These are phyloP conservation scores for Senna siamea DNA, from an alignment of 306 rosid genomes.

Conservation along the genomic window DNA sequence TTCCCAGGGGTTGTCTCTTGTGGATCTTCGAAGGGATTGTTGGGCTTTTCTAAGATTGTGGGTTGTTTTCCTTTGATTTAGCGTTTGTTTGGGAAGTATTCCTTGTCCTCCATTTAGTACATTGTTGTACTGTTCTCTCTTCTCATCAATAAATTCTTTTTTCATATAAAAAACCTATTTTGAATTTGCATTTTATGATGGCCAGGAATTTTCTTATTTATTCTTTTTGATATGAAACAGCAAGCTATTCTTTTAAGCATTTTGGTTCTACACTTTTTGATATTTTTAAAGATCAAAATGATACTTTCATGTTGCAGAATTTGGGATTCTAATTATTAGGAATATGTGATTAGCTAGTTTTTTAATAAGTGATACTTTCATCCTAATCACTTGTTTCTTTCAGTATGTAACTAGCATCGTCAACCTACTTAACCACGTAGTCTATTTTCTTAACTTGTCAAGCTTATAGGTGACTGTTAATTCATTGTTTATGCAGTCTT, in stretches of 20 bases:
- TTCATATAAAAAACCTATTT: too few species aligned
- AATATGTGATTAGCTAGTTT: not conserved
- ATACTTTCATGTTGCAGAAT: not conserved
- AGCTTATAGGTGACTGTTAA: slow-evolving; percentile 13
- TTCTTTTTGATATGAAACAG: not conserved
- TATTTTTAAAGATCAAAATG: not conserved
- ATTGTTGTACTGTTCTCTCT: too few species aligned
- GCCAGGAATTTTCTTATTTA: not conserved
- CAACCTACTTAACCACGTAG: not conserved
- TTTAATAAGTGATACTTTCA: too few species aligned
- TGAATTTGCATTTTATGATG: not conserved
- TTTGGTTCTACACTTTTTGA: not conserved
- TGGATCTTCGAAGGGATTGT: too few species aligned
- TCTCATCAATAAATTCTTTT: too few species aligned
- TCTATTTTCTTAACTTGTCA: not conserved
- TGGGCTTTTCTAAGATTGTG: too few species aligned
- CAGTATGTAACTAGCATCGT: not conserved
- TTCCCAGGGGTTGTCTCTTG: too few species aligned
- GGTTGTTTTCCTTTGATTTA: too few species aligned
- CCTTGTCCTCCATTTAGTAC: too few species aligned
- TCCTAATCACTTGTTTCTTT: not conserved
- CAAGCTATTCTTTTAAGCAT: not conserved
- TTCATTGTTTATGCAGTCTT: slow-evolving; percentile 8
- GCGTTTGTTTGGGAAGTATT: too few species aligned
- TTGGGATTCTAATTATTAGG: not conserved